phyloP scores from a whole-genome alignment of 768 basidiomycete genomes.

The Leccinum barrowsii region DNA sequence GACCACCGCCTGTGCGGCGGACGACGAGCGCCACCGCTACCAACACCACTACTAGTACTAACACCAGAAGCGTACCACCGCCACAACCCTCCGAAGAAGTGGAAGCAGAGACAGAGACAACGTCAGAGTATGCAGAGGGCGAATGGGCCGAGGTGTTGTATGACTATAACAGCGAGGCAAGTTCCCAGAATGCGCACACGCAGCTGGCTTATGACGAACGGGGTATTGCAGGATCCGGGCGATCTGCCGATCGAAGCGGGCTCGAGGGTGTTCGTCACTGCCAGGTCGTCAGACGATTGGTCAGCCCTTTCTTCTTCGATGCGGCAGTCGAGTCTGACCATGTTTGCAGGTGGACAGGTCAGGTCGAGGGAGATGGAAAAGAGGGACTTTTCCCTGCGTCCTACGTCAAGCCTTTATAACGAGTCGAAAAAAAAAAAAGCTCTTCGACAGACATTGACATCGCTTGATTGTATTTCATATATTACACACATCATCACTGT shows the following conservation, averaged over 20 bases:
- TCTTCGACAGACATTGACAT: background rate
- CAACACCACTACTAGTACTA: background rate
- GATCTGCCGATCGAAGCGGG: slow-evolving; percentile 61
- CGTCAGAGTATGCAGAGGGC: slow-evolving; percentile 34
- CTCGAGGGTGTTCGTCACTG: slow-evolving; percentile 58
- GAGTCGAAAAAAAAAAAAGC: too few relatives aligned
- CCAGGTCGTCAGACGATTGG: slow-evolving; percentile 75
- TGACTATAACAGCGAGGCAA: slow-evolving; percentile 65
- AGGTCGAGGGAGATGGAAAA: slow-evolving; percentile 53
- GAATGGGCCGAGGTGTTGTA: slow-evolving; percentile 81
- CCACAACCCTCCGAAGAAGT: slow-evolving; percentile 29
- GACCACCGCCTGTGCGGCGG: slow-evolving; percentile 52
- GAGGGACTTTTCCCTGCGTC: slow-evolving; percentile 65
- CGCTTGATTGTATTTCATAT: slow-evolving; percentile 1
- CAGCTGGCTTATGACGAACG: background rate
- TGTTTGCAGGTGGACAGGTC: slow-evolving; percentile 61
- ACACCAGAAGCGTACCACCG: background rate
- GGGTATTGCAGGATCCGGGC: slow-evolving; percentile 52
- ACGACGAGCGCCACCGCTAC: background rate
- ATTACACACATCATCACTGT: slow-evolving; percentile 10
- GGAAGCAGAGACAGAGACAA: background rate
- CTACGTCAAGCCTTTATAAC: slow-evolving; percentile 57
- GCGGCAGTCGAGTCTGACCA: background rate
- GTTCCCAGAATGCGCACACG: too few relatives aligned
- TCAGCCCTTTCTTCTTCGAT: slow-evolving; percentile 30